These are phyloP conservation scores for Coemansia sp. DNA, from an alignment of 192 early-diverging fungal species.

Conservation along the genomic window DNA sequence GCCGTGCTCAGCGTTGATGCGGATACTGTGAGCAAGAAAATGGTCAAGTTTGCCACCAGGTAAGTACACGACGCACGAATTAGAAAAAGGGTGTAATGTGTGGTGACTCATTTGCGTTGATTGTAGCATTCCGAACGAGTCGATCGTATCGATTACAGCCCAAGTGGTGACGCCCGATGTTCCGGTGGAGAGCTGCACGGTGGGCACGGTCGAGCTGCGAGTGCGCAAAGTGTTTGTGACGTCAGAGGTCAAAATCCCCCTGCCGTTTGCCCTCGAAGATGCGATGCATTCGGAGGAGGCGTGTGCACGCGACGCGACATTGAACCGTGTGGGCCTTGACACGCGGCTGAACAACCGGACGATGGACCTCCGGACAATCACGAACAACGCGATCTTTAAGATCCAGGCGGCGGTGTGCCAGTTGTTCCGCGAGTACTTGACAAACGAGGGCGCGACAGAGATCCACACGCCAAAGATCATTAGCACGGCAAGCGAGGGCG, in stretches of 20 bases:
- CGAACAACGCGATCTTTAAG: conserved; percentile 97
- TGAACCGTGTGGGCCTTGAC: conserved; percentile 77
- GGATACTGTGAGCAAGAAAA: conserved; percentile 82
- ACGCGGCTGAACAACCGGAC: conserved; percentile 95
- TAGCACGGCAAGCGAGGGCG: conserved; percentile 90
- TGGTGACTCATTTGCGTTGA: not conserved
- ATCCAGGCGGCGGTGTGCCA: conserved; percentile 91
- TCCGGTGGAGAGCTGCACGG: conserved; percentile 87
- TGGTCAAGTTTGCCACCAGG: conserved; percentile 84
- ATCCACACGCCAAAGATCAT: conserved; percentile 99
- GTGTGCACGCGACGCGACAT: conserved; percentile 66
- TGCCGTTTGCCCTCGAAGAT: conserved; percentile 93
- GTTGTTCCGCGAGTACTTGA: conserved; percentile 94
- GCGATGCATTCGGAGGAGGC: conserved; percentile 81
- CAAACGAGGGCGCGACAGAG: conserved; percentile 79
- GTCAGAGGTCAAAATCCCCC: conserved; percentile 67
- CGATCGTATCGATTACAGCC: conserved; percentile 86
- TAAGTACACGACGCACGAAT: conserved; percentile 27
- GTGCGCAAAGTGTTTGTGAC: conserved; percentile 73
- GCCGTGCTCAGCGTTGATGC: conserved; percentile 73
- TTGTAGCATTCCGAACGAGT: conserved; percentile 76
- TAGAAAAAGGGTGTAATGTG: not conserved
- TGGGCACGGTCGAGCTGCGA: conserved; percentile 87
- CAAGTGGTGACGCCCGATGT: conserved; percentile 73
- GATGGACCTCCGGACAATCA: conserved; percentile 88